A percentile compares a stretch with the other conserved stretches of the same genome.
phyloP scores from a whole-genome alignment of 768 basidiomycete species.

The Serendipita sp. region DNA sequence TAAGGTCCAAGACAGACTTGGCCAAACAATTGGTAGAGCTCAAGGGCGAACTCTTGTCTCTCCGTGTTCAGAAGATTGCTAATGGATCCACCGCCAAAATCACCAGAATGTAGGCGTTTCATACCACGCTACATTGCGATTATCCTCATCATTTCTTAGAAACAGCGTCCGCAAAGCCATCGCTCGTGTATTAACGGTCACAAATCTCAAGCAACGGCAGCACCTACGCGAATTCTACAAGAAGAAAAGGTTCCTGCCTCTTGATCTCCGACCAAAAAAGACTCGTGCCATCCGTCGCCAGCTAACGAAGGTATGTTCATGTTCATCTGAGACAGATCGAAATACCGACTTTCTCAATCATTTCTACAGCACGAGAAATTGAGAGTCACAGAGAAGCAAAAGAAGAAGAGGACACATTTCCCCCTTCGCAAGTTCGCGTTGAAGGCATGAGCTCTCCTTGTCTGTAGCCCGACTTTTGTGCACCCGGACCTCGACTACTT shows the following conservation, averaged over 20 bases:
- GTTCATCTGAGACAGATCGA: background rate
- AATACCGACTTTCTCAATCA: background rate
- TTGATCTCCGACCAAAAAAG: constrained; percentile 96
- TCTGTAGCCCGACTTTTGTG: background rate
- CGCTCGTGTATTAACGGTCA: constrained; percentile 94
- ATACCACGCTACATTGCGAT: constrained; percentile 4
- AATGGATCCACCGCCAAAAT: constrained; percentile 92
- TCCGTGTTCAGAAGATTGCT: constrained; percentile 97
- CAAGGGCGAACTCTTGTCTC: constrained; percentile 83
- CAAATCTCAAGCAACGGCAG: constrained; percentile 95
- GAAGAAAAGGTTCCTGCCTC: constrained; percentile 87
- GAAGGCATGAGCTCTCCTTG: constrained; percentile 40
- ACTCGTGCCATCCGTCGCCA: constrained; percentile 95
- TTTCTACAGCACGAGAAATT: constrained; percentile 58
- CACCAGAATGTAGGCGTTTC: constrained; percentile 75
- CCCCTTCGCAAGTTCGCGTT: constrained; percentile 88
- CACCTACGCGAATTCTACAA: constrained; percentile 98
- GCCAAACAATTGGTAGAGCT: constrained; percentile 84
- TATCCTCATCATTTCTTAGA: constrained; percentile 29
- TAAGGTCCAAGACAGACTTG: constrained; percentile 93
- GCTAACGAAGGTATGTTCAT: constrained; percentile 59
- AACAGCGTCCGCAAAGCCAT: constrained; percentile 95
- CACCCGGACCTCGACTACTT: background rate
- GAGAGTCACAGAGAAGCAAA: constrained; percentile 80
- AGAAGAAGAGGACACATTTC: constrained; percentile 92